Conservation (phyloP, 768 basidiomycete genomes). For the Vararia minispora region DNA sequence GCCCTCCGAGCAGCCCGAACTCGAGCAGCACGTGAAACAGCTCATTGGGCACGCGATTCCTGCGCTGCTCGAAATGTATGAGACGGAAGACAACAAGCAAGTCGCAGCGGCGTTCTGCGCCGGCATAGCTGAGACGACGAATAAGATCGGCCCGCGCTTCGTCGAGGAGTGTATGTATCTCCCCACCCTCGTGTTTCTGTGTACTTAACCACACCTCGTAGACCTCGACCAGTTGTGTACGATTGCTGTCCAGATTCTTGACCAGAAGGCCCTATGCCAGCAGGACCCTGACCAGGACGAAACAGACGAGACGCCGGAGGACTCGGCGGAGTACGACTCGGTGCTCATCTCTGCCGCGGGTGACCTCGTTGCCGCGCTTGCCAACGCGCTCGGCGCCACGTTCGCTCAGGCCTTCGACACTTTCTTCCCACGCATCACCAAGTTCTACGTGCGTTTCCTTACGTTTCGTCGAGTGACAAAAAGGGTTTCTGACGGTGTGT, state of each 20-base stretch:
- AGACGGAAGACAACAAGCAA: slow-evolving; percentile 95
- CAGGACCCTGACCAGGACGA: slow-evolving; percentile 93
- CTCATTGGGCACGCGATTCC: slow-evolving; percentile 67
- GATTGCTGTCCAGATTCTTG: slow-evolving; percentile 77
- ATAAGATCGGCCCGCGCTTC: slow-evolving; percentile 83
- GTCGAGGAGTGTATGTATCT: slow-evolving; percentile 57
- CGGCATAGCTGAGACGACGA: slow-evolving; percentile 84
- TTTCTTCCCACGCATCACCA: slow-evolving; percentile 86
- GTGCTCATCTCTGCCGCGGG: slow-evolving; percentile 89
- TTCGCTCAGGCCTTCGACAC: slow-evolving; percentile 72
- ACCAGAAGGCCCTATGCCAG: slow-evolving; percentile 93
- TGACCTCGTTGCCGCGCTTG: slow-evolving; percentile 86
- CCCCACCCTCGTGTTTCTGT: neutral
- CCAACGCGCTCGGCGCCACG: slow-evolving; percentile 73
- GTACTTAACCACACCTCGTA: slow-evolving; percentile 18
- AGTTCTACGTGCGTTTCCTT: slow-evolving; percentile 69
- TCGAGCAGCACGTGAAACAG: slow-evolving; percentile 64
- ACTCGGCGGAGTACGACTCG: slow-evolving; percentile 93
- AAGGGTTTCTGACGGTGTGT: neutral
- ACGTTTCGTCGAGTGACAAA: neutral
- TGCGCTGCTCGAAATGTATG: slow-evolving; percentile 79
- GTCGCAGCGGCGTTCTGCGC: slow-evolving; percentile 85
- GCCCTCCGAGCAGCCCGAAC: slow-evolving; percentile 19
- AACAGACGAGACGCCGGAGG: slow-evolving; percentile 73
- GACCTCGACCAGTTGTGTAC: slow-evolving; percentile 70